Conservation (phyloP, 2,329 filamentous ascomycete species). For the Nannizzia gypsea region DNA sequence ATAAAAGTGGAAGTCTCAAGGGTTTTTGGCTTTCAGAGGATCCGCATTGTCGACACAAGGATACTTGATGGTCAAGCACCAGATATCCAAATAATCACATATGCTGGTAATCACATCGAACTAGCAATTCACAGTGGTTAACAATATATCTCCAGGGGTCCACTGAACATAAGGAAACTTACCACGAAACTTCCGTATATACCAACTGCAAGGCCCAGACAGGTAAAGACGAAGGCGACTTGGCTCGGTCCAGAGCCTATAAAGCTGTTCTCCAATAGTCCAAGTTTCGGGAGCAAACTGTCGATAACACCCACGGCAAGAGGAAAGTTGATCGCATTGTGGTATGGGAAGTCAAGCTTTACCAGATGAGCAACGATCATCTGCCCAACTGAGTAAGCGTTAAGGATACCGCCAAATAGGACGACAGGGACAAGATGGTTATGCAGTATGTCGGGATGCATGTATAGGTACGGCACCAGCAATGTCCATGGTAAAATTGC, state of each 20-base stretch:
- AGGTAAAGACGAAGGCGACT: conserved; percentile 80
- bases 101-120: conserved; percentile 94
- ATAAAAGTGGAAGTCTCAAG: neutral
- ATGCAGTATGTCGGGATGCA: conserved; percentile 73
- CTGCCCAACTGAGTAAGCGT: conserved; percentile 87
- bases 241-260: conserved; percentile 72
- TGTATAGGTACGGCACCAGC: conserved; percentile 64
- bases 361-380: conserved; percentile 94
- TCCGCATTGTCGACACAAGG: conserved; percentile 36
- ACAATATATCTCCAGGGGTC: neutral
- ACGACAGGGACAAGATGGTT: conserved; percentile 80
- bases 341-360: conserved; percentile 76
- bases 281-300: conserved; percentile 58
- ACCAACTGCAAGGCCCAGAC: conserved; percentile 70
- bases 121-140: conserved; percentile 20
- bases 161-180: conserved; percentile 17
- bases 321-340: conserved; percentile 71
- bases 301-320: conserved; percentile 69
- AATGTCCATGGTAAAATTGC: conserved; percentile 69
- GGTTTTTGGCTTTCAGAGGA: conserved; percentile 3
- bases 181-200: conserved; percentile 95
- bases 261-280: conserved; percentile 65
- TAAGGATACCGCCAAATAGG: conserved; percentile 77
- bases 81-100: conserved; percentile 96
- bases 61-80: conserved; percentile 96